Conservation (phyloP, 2,329 filamentous ascomycete genomes). For the Keithomyces neogunnii region DNA sequence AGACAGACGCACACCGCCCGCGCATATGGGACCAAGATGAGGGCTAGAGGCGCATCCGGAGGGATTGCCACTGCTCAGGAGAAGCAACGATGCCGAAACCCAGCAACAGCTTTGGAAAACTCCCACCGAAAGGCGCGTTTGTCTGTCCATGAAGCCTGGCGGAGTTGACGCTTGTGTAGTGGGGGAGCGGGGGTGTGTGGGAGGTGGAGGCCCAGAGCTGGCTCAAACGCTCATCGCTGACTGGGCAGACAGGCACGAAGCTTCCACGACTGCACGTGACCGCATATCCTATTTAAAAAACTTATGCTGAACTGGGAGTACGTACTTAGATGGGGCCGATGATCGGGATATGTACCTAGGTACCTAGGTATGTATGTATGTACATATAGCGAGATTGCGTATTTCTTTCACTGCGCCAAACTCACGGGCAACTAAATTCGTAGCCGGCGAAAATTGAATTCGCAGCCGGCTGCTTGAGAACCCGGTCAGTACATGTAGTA, state of each 20-base stretch:
- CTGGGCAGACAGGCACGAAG: neutral
- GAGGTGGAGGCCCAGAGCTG: neutral
- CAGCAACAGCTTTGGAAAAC: too few relatives aligned
- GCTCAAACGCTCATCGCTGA: neutral
- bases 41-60: neutral
- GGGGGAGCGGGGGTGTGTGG: too few relatives aligned
- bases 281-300: neutral
- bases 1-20: neutral
- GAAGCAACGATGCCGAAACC: neutral
- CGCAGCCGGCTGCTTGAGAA: too few relatives aligned
- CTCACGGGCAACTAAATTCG: too few relatives aligned
- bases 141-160: too few relatives aligned
- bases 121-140: too few relatives aligned
- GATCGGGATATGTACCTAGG: neutral
- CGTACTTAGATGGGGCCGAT: neutral
- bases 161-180: too few relatives aligned
- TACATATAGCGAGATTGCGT: too few relatives aligned
- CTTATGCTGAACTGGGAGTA: neutral
- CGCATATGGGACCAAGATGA: neutral
- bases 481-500: too few relatives aligned
- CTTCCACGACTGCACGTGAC: slow-evolving; percentile 11
- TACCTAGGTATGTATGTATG: neutral
- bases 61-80: neutral
- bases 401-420: too few relatives aligned
- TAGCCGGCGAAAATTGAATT: too few relatives aligned